Conservation (phyloP, 2,329 filamentous ascomycete species). For the Monilinia vaccinii-corymbosi region DNA sequence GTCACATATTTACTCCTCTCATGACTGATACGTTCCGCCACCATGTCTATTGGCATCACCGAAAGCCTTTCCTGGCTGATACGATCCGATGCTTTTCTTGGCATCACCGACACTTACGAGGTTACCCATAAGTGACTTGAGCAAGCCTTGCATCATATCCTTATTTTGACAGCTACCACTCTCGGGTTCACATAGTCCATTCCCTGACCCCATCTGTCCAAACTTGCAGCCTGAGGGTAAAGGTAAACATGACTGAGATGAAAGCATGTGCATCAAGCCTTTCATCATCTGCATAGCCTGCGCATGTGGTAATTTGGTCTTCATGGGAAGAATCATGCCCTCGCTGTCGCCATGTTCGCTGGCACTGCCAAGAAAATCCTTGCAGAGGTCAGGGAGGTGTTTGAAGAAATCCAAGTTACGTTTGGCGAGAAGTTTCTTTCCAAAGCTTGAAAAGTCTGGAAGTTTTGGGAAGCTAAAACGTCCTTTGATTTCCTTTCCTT, state of each 20-base stretch:
- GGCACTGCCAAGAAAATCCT: not conserved
- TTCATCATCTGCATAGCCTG: not conserved
- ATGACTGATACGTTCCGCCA: not conserved
- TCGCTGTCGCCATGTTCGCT: not conserved
- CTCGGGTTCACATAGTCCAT: too few species aligned
- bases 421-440: not conserved
- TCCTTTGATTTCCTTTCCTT: not conserved
- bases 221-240: not conserved
- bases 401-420: not conserved
- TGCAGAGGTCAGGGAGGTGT: not conserved
- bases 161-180: too few species aligned
- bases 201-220: too few species aligned
- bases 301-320: too few species aligned
- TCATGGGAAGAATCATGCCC: not conserved
- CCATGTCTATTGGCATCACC: too few species aligned
- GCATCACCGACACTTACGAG: not conserved
- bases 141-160: not conserved
- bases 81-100: not conserved
- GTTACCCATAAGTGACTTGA: not conserved
- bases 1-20: not conserved
- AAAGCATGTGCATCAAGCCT: not conserved
- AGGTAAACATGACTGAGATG: not conserved
- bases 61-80: not conserved
- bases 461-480: not conserved
- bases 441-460: not conserved